These are phyloP conservation scores for Starmerella sirachaensis DNA, from an alignment of 805 yeast genomes.

Conservation along the genomic window DNA sequence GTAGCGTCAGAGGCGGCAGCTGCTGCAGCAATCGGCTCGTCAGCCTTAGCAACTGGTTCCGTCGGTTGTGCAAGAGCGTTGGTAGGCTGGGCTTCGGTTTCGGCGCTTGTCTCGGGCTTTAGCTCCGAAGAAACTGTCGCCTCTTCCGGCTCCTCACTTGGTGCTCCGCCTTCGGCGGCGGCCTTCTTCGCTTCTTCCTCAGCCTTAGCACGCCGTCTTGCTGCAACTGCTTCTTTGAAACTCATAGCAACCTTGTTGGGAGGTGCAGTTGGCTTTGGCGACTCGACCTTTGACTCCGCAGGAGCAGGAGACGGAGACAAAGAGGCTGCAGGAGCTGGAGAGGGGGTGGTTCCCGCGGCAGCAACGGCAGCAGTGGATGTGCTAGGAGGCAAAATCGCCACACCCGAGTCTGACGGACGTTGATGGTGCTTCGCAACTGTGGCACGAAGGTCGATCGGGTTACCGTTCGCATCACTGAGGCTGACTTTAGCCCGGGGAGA, in stretches of 20 bases:
- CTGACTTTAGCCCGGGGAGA: slow-evolving; percentile 4
- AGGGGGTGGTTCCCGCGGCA: slow-evolving; percentile 1
- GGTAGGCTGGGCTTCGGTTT: slow-evolving; percentile 3
- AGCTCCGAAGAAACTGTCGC: slow-evolving; percentile 5
- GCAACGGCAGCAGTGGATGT: slow-evolving; percentile 3
- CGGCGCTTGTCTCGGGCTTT: slow-evolving; percentile 9
- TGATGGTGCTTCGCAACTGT: not conserved
- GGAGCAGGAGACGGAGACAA: slow-evolving; percentile 3
- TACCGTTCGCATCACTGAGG: slow-evolving; percentile 14
- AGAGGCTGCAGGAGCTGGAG: slow-evolving; percentile 1
- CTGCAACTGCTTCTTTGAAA: not conserved
- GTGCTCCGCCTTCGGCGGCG: slow-evolving; percentile 5
- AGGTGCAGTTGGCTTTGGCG: slow-evolving; percentile 9
- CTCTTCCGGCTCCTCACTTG: slow-evolving; percentile 3
- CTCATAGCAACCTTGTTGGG: not conserved
- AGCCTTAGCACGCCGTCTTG: not conserved
- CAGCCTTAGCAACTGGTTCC: slow-evolving; percentile 1
- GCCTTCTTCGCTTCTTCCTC: slow-evolving; percentile 5
- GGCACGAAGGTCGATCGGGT: slow-evolving; percentile 9
- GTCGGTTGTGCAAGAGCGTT: too few relatives aligned
- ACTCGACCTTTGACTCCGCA: slow-evolving; percentile 12
- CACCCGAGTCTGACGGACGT: not conserved
- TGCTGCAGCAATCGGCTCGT: too few relatives aligned
- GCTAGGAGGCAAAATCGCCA: too few relatives aligned
- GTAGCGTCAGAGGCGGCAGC: too few relatives aligned